phyloP scores from a whole-genome alignment of 179 eudicot species.

The Vitellaria paradoxa region DNA sequence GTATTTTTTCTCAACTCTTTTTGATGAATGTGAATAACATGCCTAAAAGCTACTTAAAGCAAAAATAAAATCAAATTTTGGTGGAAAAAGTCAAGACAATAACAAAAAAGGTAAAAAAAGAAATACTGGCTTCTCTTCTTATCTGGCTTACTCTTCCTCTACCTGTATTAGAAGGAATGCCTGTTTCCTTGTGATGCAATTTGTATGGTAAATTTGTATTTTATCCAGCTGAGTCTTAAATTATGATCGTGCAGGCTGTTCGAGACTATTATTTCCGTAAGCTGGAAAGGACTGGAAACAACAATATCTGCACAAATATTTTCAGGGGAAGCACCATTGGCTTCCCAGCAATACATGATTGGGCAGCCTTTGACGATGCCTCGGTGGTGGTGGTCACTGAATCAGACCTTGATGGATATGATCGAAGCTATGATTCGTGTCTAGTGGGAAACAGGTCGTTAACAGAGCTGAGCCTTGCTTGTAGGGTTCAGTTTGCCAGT shows the following conservation, averaged over 20 bases:
- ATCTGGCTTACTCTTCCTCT: background rate
- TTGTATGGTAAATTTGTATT: background rate
- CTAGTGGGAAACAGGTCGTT: conserved; percentile 28
- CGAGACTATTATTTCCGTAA: conserved; percentile 45
- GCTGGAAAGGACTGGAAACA: conserved; percentile 23
- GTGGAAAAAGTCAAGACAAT: too few relatives aligned
- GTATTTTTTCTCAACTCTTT: too few relatives aligned
- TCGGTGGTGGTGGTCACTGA: conserved; percentile 67
- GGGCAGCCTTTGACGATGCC: conserved; percentile 43
- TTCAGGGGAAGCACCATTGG: conserved; percentile 21
- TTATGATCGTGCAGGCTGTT: conserved; percentile 49
- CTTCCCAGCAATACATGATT: conserved; percentile 20
- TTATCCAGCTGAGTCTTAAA: background rate
- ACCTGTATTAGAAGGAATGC: background rate
- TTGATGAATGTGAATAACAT: too few relatives aligned
- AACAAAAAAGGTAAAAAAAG: too few relatives aligned
- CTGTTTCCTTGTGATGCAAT: background rate
- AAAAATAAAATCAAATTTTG: too few relatives aligned
- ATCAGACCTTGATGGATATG: conserved; percentile 78
- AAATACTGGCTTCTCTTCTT: too few relatives aligned
- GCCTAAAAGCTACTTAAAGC: too few relatives aligned
- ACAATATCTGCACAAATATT: conserved; percentile 8
- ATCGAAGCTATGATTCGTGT: conserved; percentile 29
- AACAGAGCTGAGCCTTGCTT: conserved; percentile 48
- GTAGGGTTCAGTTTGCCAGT: conserved; percentile 58